Evolutionary conservation across 345 rosid genomes (phyloP).

Genomic region (Triadica sebifera): DNA sequence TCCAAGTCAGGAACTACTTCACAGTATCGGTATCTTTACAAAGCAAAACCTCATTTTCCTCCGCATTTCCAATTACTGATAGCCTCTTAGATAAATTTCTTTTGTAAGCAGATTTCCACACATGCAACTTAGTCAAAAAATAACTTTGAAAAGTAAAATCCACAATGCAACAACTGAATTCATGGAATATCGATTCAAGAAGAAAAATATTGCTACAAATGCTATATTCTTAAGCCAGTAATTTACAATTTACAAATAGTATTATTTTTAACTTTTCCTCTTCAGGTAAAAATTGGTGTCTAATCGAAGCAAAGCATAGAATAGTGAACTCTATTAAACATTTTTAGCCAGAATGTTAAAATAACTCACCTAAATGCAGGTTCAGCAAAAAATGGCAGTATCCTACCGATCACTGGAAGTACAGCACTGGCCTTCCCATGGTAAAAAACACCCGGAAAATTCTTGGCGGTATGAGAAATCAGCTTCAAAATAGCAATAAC

Average conservation of each 20-base stretch:
- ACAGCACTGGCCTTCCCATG: conserved; percentile 73
- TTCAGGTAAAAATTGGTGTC: neutral
- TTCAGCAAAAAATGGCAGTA: conserved; percentile 77
- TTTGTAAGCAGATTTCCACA: neutral
- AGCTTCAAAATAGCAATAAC: conserved; percentile 82
- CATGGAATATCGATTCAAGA: neutral
- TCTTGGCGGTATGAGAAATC: conserved; percentile 69
- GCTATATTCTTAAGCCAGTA: neutral
- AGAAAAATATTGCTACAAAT: neutral
- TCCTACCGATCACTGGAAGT: conserved; percentile 71
- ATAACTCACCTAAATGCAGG: conserved; percentile 66
- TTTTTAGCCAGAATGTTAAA: neutral
- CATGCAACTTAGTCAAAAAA: neutral
- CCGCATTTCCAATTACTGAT: neutral
- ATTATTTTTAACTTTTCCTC: neutral
- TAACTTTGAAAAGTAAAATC: neutral
- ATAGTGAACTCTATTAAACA: neutral
- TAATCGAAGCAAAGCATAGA: neutral
- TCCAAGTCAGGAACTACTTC: neutral
- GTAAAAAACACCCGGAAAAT: conserved; percentile 73
- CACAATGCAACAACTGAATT: neutral
- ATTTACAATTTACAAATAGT: too few species aligned
- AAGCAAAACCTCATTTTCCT: neutral
- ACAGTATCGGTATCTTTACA: too few species aligned
- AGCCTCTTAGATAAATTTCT: neutral